phyloP scores from a whole-genome alignment of 495 filamentous ascomycete species.

The Neurospora sp. region DNA sequence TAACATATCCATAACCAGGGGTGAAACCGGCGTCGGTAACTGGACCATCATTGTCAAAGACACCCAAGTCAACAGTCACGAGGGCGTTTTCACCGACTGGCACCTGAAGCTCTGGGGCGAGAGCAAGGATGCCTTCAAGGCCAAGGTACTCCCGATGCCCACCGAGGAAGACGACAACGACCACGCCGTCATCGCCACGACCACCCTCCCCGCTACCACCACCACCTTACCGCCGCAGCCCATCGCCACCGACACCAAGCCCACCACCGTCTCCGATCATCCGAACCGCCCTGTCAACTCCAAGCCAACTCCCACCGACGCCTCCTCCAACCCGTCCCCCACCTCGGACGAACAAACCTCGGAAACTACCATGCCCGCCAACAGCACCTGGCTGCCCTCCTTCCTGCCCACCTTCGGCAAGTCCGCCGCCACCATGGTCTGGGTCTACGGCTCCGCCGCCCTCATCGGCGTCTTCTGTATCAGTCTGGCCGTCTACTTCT shows the following conservation, averaged over 20 bases:
- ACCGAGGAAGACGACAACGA: constrained; percentile 73
- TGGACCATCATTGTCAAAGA: constrained; percentile 93
- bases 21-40: constrained; percentile 73
- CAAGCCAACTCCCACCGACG: constrained; percentile 35
- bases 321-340: constrained; percentile 18
- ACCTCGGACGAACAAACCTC: constrained; percentile 16
- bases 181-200: constrained; percentile 48
- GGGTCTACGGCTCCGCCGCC: constrained; percentile 83
- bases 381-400: constrained; percentile 59
- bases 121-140: constrained; percentile 59
- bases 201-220: constrained; percentile 28
- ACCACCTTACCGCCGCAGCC: constrained; percentile 26
- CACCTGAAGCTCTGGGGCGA: constrained; percentile 92
- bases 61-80: constrained; percentile 61
- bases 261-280: constrained; percentile 54
- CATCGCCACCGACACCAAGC: constrained; percentile 16
- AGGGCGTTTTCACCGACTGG: constrained; percentile 82
- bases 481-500: constrained; percentile 70
- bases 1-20: constrained; percentile 44
- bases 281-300: constrained; percentile 64
- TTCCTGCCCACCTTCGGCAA: constrained; percentile 95
- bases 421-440: constrained; percentile 77
- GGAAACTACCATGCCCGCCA: constrained; percentile 25
- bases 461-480: constrained; percentile 80
- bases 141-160: constrained; percentile 69